Conservation (phyloP, 306 rosid genomes). For the Senna tora region DNA sequence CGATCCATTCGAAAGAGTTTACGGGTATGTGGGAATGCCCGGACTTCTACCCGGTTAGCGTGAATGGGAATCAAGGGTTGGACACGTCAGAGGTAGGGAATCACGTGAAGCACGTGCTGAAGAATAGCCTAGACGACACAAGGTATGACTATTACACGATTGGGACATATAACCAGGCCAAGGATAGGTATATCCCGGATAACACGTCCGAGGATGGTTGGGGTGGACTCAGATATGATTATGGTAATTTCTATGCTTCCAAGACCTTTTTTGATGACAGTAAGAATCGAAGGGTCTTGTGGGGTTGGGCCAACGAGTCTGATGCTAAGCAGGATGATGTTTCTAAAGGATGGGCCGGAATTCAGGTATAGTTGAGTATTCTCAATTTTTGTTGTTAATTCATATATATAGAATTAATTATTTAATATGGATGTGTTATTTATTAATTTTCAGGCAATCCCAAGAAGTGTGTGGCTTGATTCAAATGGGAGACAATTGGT, state of each 20-base stretch:
- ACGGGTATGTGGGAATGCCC: conserved; percentile 99
- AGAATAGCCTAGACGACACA: conserved; percentile 72
- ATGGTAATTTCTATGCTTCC: conserved; percentile 91
- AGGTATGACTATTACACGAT: conserved; percentile 79
- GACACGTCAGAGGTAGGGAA: conserved; percentile 48
- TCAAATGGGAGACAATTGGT: conserved; percentile 54
- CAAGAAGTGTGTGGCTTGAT: conserved; percentile 76
- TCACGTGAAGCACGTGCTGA: conserved; percentile 59
- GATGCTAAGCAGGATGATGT: conserved; percentile 43
- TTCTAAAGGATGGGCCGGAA: conserved; percentile 87
- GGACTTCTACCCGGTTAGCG: conserved; percentile 68
- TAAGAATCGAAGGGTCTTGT: conserved; percentile 62
- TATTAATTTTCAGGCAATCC: conserved; percentile 55
- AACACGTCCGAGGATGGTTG: conserved; percentile 62
- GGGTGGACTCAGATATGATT: conserved; percentile 81
- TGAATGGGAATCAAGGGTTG: conserved; percentile 44
- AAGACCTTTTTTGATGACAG: conserved; percentile 73
- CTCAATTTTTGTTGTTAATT: no score
- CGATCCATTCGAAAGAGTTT: conserved; percentile 48
- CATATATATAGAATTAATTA: no score
- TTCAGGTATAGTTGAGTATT: conserved; percentile 64
- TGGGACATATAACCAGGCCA: conserved; percentile 46
- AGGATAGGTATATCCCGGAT: conserved; percentile 64
- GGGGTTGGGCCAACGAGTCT: conserved; percentile 98
- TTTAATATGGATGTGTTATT: no score